Base-by-base conservation (phyloP, 2,329 filamentous ascomycete genomes). In the Pseudocercospora fuligena region DNA sequence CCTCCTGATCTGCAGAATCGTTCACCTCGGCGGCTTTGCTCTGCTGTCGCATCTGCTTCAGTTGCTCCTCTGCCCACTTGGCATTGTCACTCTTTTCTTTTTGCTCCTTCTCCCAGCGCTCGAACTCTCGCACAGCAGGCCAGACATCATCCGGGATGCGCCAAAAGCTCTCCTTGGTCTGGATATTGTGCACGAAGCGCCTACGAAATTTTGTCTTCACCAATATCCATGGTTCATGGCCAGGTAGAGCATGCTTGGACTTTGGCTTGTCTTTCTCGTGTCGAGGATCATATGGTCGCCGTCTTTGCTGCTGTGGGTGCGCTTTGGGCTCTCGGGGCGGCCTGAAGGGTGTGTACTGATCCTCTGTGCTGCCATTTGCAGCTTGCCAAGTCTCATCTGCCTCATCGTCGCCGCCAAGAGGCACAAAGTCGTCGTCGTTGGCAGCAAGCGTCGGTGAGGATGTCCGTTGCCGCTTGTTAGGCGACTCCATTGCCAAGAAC, bases 141-240 rank as follows among this genome's bases (percentile, higher is more conserved):
- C 94, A 90, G 40, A 99, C 85, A 77, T 95, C 90, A 63, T 92
- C 88, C 0, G 95, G 95, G 73, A 97, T 95, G 74, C 93, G 93
- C 95, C 96, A 99, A 79, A 93, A 93, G 79, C 94, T 98, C 72
- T 93, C 86, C 43, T 94, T 92, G 71, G 94, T 97, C 62, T 87
- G 86, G 0, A 89, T 87, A 72, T 99, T 97, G 82, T 97, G 92
- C 2, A 94, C 93, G 76, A 99, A 99, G 61, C 94, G 87, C 65
- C 95, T 86, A 23, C 92, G 92, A 69, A 94, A 89, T 77, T 93
- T 97, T 0, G 95, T 99, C 77, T 91, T 92, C n/a, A 99, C 92
- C 3, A 99, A 83, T 0, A 97, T 81, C 95, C 95, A 99, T 16
- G 93, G 92, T 73, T 91, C 90, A 73, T 89, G 92, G 2, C 90